These are phyloP conservation scores for Persicaria tinctoria DNA, from an alignment of 148 eudicot genomes.

Conservation along the genomic window DNA sequence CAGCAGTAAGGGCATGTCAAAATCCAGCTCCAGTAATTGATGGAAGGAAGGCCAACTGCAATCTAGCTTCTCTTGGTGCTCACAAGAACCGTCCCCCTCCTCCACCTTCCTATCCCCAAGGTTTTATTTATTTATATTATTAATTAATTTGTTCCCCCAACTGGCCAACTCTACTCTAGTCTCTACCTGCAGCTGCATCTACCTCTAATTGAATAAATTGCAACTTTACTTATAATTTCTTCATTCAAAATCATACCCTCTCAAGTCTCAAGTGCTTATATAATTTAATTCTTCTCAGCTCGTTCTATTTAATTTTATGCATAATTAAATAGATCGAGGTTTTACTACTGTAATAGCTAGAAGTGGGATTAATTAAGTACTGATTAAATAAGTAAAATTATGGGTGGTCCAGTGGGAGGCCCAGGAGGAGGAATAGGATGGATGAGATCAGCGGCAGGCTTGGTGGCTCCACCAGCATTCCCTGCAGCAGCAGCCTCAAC, in stretches of 20 bases:
- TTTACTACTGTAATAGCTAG: background rate
- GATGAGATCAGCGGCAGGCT: constrained; percentile 26
- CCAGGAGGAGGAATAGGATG: constrained; percentile 32
- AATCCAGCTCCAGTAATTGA: constrained; percentile 41
- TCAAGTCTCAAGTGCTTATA: background rate
- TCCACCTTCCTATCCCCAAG: constrained; percentile 26
- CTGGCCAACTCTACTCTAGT: too few species aligned
- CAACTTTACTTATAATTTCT: background rate
- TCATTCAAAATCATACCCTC: background rate
- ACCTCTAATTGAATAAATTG: background rate
- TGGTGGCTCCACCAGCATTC: constrained; percentile 32
- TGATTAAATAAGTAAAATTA: background rate
- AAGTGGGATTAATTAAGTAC: background rate
- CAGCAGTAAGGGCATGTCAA: constrained; percentile 53
- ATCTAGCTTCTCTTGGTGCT: constrained; percentile 50
- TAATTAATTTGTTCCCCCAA: too few species aligned
- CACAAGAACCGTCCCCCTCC: constrained; percentile 32
- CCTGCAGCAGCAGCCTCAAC: constrained; percentile 22
- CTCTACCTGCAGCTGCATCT: too few species aligned
- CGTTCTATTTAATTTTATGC: background rate
- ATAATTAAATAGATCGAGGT: background rate
- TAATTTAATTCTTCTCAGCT: background rate
- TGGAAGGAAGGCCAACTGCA: constrained; percentile 34
- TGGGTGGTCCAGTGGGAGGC: constrained; percentile 11
- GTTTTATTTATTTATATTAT: constrained; percentile 6